phyloP scores from a whole-genome alignment of 1,139 yeast genomes.

The Pichia sp. region DNA sequence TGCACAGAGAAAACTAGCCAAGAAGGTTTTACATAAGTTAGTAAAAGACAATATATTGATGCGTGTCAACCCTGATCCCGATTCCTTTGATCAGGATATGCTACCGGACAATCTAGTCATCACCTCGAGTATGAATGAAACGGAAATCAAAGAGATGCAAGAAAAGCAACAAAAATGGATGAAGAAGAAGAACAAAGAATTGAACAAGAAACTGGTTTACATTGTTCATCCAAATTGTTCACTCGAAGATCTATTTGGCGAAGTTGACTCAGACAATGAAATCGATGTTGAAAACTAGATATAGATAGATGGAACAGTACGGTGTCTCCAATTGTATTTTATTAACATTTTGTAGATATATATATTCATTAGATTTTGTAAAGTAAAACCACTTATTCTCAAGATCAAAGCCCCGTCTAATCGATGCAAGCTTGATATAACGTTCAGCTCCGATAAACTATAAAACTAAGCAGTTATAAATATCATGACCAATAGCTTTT shows the following conservation, averaged over 20 bases:
- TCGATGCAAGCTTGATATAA: not conserved
- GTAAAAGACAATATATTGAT: slow-evolving; percentile 82
- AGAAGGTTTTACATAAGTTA: slow-evolving; percentile 74
- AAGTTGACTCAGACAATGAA: slow-evolving; percentile 12
- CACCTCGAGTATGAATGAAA: slow-evolving; percentile 19
- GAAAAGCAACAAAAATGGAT: slow-evolving; percentile 22
- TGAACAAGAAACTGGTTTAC: slow-evolving; percentile 38
- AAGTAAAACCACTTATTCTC: too few relatives aligned
- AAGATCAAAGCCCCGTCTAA: too few relatives aligned
- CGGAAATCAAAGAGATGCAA: slow-evolving; percentile 24
- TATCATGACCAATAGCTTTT: not conserved
- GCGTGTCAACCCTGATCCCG: slow-evolving; percentile 61
- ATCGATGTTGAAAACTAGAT: not conserved
- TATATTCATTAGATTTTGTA: not conserved
- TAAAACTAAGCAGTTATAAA: not conserved
- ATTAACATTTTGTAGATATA: not conserved
- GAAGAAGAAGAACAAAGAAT: slow-evolving; percentile 15
- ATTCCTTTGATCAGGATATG: slow-evolving; percentile 28
- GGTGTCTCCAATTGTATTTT: not conserved
- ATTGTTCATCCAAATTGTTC: slow-evolving; percentile 91
- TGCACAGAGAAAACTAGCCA: slow-evolving; percentile 62
- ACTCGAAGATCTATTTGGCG: slow-evolving; percentile 43
- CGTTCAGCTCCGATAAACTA: not conserved
- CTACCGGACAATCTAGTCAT: slow-evolving; percentile 17
- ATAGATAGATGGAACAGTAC: too few relatives aligned